Evolutionary conservation across 192 early-diverging fungal species (phyloP), one percentile per base, ranked within the genome.

Genomic region (Backusella psychrophila): DNA sequence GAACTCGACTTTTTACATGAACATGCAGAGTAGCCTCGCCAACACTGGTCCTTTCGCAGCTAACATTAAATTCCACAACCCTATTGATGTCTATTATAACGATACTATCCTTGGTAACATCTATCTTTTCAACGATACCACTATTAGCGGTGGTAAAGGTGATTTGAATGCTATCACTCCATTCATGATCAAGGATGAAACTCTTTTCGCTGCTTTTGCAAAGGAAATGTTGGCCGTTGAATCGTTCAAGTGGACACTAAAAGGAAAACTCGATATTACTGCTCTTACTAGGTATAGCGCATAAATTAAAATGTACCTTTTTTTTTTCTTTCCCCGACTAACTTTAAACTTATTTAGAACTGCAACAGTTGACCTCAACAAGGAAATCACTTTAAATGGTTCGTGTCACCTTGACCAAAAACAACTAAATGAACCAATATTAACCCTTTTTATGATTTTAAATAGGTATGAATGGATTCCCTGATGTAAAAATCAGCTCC

Each of bases 381-480:
- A 89, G 78, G 42, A 79, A 12, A 75, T 89, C 11, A 68, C 56
- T 7, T 71, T 87, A 72, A 74, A 44, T 76, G 89, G 89, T 77
- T 63, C 14, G 44, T 77, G 29, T 15, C 4, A 77, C 31, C n/a
- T 21, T 52, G 19, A 73, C 17, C 19, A 1, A 41, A 56, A 63
- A 63, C 19, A 56, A 39, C 17, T 42, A 23, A 9, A 56, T 26
- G 46, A 65, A 9, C 6, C 8, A 31, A 63, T 41, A 36, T 21
- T 74, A 65, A 74, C 21, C 12, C 6, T 74, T 1, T 49, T 2
- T n/a, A 6, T 49, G 46, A 49, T n/a, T 14, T 74, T 38, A 23
- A 65, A 74, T 73, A 75, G 87, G 86, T 38, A 91, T 91, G 89
- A 75, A 77, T 42, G 85, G 89, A 31, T 89, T 91, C 75, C 82